Evolutionary conservation across 225 moss, liverwort and hornwort genomes (phyloP).

Genomic region (Marchantia polymorpha): DNA sequence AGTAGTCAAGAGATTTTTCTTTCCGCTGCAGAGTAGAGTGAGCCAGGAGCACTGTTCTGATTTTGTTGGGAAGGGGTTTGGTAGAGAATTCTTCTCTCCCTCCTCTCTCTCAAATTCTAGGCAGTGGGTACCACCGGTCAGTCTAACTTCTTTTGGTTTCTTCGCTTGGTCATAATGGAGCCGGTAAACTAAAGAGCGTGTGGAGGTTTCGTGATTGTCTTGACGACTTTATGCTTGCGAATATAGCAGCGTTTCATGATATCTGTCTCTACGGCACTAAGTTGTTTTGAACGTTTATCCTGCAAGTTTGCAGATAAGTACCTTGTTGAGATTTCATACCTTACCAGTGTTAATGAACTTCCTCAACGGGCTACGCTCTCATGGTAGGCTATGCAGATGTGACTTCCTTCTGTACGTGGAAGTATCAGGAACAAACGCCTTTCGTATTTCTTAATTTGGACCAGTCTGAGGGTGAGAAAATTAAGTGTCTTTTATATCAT

Average conservation of each 20-base stretch:
- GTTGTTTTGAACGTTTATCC: background rate
- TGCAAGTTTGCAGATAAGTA: conserved; percentile 51
- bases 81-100: background rate
- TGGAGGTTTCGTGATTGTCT: no score
- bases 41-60: background rate
- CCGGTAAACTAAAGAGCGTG: no score
- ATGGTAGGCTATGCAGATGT: conserved; percentile 39
- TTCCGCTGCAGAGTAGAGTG: no score
- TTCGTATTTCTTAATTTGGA: background rate
- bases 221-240: no score
- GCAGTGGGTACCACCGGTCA: background rate
- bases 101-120: background rate
- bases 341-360: conserved; percentile 61
- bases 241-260: no score
- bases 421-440: background rate
- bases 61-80: background rate
- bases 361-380: conserved; percentile 57
- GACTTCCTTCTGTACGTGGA: background rate
- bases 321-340: conserved; percentile 67
- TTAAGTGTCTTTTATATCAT: no score
- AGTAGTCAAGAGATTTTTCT: no score
- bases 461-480: no score
- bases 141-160: no score
- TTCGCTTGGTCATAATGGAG: no score
- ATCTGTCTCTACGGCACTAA: no score